Evolutionary conservation across 2,329 filamentous ascomycete species (phyloP).

Genomic region (Magnaporthiopsis rhizophila): DNA sequence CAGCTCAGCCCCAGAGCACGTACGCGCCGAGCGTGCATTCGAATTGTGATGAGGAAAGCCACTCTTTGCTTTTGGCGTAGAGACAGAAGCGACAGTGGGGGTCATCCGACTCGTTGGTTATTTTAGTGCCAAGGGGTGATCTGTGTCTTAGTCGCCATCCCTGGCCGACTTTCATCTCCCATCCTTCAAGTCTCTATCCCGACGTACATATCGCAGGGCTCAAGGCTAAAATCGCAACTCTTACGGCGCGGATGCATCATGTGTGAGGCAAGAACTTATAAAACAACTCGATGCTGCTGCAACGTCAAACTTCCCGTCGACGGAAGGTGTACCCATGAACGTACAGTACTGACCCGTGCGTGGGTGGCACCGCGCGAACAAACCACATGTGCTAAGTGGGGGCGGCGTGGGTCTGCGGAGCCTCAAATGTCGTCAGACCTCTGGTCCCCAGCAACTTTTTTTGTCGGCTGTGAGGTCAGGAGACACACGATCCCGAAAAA

Average conservation of each 20-base stretch:
- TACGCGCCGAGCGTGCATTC: no score
- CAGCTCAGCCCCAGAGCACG: no score
- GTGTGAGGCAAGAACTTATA: not conserved
- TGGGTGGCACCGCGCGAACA: not conserved
- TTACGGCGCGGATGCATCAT: no score
- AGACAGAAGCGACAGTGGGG: no score
- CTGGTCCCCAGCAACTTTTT: not conserved
- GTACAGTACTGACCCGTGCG: no score
- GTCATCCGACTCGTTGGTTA: no score
- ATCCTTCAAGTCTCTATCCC: no score
- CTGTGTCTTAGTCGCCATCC: not conserved
- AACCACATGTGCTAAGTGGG: not conserved
- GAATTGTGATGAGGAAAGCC: no score
- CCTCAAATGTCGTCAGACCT: not conserved
- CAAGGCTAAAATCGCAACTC: not conserved
- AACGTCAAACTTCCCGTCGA: not conserved
- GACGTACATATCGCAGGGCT: not conserved
- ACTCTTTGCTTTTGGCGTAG: no score
- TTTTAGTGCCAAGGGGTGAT: no score
- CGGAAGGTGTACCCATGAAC: not conserved
- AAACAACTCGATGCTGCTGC: not conserved
- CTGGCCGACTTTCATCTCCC: no score
- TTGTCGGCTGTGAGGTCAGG: not conserved
- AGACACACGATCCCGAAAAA: not conserved
- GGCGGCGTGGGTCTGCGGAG: not conserved